Conservation (phyloP, 2,329 filamentous ascomycete genomes). For the Macrophomina tecta region DNA sequence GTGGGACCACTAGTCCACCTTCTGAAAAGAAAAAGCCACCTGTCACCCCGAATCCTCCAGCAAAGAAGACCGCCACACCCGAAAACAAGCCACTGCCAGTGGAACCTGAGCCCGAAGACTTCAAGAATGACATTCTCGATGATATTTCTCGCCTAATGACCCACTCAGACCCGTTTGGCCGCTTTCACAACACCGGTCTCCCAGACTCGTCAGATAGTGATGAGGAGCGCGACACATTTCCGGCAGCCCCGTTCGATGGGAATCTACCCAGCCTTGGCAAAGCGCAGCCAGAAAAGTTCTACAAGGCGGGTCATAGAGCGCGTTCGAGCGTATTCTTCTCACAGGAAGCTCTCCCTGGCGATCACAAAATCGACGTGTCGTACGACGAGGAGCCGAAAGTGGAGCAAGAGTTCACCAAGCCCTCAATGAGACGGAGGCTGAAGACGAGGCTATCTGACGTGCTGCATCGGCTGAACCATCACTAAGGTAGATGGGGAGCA, state of each 20-base stretch:
- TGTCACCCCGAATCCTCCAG: no score
- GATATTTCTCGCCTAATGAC: constrained; percentile 17
- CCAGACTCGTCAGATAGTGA: not conserved
- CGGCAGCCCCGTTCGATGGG: not conserved
- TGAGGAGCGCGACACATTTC: not conserved
- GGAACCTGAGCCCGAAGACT: not conserved
- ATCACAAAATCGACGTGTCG: constrained; percentile 35
- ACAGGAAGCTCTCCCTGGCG: not conserved
- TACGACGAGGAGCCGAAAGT: constrained; percentile 45
- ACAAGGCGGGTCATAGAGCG: constrained; percentile 2
- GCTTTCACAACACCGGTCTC: constrained; percentile 1
- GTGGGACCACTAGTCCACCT: not conserved
- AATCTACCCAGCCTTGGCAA: not conserved
- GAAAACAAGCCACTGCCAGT: not conserved
- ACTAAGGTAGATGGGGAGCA: not conserved
- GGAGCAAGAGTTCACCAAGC: not conserved
- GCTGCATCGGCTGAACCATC: not conserved
- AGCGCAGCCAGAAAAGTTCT: not conserved
- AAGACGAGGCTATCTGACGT: not conserved
- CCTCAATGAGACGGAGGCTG: not conserved
- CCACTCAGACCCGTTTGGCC: constrained; percentile 1
- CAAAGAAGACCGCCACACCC: not conserved
- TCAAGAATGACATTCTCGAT: constrained; percentile 2
- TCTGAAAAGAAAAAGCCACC: no score
- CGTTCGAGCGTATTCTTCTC: constrained; percentile 13